phyloP scores from a whole-genome alignment of 2,329 filamentous ascomycete species.

The Chaetomium sp. region DNA sequence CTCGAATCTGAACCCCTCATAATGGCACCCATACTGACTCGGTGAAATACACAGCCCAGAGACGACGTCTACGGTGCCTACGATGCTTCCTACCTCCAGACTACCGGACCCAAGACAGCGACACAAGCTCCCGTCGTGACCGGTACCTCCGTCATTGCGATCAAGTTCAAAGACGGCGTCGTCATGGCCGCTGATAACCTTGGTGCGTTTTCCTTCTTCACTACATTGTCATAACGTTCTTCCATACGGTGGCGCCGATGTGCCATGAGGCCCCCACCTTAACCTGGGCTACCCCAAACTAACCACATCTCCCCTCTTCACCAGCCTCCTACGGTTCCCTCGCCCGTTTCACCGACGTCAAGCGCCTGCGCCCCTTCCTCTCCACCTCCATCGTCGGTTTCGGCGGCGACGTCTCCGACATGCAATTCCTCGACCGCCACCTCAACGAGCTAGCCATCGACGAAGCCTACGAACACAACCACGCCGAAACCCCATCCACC shows the following conservation, averaged over 20 bases:
- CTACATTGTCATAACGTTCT: not conserved
- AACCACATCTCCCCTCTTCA: constrained; percentile 31
- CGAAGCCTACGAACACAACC: constrained; percentile 67
- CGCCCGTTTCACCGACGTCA: constrained; percentile 93
- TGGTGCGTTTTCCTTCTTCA: constrained; percentile 47
- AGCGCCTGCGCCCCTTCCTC: constrained; percentile 87
- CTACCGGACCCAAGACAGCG: constrained; percentile 66
- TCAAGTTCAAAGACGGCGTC: constrained; percentile 95
- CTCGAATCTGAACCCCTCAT: not conserved
- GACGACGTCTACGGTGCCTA: constrained; percentile 96
- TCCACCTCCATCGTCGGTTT: constrained; percentile 81
- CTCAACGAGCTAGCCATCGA: constrained; percentile 79
- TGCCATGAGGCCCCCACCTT: no score
- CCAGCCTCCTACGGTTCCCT: constrained; percentile 96
- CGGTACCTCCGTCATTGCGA: constrained; percentile 86
- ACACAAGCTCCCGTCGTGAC: constrained; percentile 93
- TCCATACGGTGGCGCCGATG: not conserved
- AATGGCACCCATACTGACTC: not conserved
- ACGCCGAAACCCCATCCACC: constrained; percentile 35
- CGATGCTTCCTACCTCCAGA: constrained; percentile 76
- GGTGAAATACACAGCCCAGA: constrained; percentile 60
- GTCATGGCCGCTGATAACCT: constrained; percentile 97
- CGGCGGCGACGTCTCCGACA: constrained; percentile 95
- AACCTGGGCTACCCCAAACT: not conserved
- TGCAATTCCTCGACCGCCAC: constrained; percentile 96